These are phyloP conservation scores for Fusarium sambucinum DNA, from an alignment of 2,329 filamentous ascomycete species.

Conservation along the genomic window DNA sequence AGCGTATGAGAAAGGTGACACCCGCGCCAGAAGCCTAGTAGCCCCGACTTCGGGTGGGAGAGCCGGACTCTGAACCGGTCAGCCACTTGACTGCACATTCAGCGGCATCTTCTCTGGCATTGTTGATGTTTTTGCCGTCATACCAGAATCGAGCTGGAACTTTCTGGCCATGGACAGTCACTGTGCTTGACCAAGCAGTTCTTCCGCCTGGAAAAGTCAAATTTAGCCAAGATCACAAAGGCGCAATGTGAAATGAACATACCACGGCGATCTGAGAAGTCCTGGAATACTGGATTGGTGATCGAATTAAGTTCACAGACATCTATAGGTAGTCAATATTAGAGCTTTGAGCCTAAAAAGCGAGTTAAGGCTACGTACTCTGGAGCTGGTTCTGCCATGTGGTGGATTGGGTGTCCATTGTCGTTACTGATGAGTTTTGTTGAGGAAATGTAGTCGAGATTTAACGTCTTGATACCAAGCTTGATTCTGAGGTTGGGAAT, in stretches of 20 bases:
- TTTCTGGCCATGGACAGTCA: slow-evolving; percentile 74
- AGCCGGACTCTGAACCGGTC: slow-evolving; percentile 51
- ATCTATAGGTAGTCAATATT: slow-evolving; percentile 56
- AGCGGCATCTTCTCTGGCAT: slow-evolving; percentile 91
- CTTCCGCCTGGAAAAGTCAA: slow-evolving; percentile 73
- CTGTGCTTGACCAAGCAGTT: slow-evolving; percentile 89
- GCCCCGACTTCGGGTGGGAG: slow-evolving; percentile 44
- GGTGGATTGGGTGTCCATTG: slow-evolving; percentile 44
- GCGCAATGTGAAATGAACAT: slow-evolving; percentile 43
- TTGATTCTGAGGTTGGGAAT: not conserved
- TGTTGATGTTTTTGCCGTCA: slow-evolving; percentile 87
- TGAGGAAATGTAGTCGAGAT: not conserved
- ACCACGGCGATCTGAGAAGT: slow-evolving; percentile 82
- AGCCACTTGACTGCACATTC: slow-evolving; percentile 78
- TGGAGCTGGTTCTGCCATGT: slow-evolving; percentile 69
- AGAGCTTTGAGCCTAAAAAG: not conserved
- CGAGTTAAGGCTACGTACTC: slow-evolving; percentile 57
- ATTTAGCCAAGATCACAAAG: not conserved
- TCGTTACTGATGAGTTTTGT: not conserved
- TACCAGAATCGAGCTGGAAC: slow-evolving; percentile 89
- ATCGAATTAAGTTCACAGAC: slow-evolving; percentile 68
- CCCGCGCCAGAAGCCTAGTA: slow-evolving; percentile 31
- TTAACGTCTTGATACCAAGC: not conserved
- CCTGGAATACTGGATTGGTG: slow-evolving; percentile 71
- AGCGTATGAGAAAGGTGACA: slow-evolving; percentile 13